Base-by-base conservation (phyloP, 345 rosid species). In the Camelina hispida region DNA sequence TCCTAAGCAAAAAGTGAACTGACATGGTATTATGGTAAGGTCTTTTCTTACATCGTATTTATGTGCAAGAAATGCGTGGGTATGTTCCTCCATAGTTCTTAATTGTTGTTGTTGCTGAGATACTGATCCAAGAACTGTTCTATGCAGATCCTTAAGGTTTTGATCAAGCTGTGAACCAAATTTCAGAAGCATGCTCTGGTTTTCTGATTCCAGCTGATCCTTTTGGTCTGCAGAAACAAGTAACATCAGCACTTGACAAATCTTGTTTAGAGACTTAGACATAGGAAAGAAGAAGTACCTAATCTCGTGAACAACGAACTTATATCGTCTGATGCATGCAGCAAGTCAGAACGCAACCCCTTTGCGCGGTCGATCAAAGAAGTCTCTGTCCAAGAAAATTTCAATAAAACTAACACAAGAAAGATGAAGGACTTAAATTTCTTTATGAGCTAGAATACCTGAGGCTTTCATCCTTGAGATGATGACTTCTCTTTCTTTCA, bases 131-230 rank as follows among this genome's bases (percentile, higher is more conserved):
- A 94, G 72, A 55, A 91, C 83, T 71, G 83, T 83, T 64, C 79
- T 86, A 76, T 88, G 97, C 79, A 91, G 55, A 69, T 82, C 85
- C 73, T 85, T 87, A 71, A 94, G 83, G 73, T 83, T 83, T 69
- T 85, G 90, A 62, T 90, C 97, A 62, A 94, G 92, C 79, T 88
- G 90, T 74, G 96, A 94, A 74, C 98, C 98, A 79, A 91, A 91
- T 40, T 79, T 78, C 80, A 91, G 74, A 81, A 94, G 85, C 75
- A 74, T 78, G 75, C 76, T 85, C 42, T 78, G 87, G 69, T 94
- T 91, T 73, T 88, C 91, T 5, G 86, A 81, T 85, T 89, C 98
- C 85, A 90, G 83, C 75, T 83, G 82, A 66, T 85, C 87, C 75
- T 90, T 94, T 64, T 84, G 74, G 72, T 91, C 97, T 94, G 83